A percentile compares a stretch with the other conserved stretches of the same genome.
These are phyloP conservation scores for Lathyrus aphaca DNA, from an alignment of 306 rosid species.

Conservation along the genomic window DNA sequence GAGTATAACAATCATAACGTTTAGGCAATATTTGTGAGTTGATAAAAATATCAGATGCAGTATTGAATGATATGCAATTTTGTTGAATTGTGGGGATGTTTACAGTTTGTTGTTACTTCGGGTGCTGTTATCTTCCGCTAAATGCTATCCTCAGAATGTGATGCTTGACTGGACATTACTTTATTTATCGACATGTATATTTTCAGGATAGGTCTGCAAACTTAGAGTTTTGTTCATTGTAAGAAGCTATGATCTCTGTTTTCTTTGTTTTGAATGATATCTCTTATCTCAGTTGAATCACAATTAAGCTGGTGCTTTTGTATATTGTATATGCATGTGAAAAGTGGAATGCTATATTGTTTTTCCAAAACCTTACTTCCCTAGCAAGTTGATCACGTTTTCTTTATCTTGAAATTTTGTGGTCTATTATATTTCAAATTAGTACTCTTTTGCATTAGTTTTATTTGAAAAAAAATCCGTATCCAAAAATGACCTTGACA, in stretches of 20 bases:
- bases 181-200: constrained; percentile 13
- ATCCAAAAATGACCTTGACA: constrained; percentile 60
- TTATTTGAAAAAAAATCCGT: constrained; percentile 28
- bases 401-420: not conserved
- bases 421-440: constrained; percentile 2
- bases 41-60: constrained; percentile 10
- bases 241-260: constrained; percentile 4
- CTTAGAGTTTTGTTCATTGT: constrained; percentile 18
- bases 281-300: constrained; percentile 1
- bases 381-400: constrained; percentile 11
- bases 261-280: constrained; percentile 23
- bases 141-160: not conserved
- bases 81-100: constrained; percentile 11
- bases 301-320: constrained; percentile 31
- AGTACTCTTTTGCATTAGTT: constrained; percentile 18
- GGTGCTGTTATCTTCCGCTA: constrained; percentile 4
- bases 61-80: not conserved
- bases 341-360: constrained; percentile 18
- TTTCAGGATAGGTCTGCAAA: constrained; percentile 3
- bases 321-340: constrained; percentile 20
- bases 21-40: not conserved
- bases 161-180: constrained; percentile 16
- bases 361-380: constrained; percentile 18
- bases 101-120: constrained; percentile 19
- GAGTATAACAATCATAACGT: not conserved